Evolutionary conservation across 148 eudicot species (phyloP).

Genomic region (Cornus florida): DNA sequence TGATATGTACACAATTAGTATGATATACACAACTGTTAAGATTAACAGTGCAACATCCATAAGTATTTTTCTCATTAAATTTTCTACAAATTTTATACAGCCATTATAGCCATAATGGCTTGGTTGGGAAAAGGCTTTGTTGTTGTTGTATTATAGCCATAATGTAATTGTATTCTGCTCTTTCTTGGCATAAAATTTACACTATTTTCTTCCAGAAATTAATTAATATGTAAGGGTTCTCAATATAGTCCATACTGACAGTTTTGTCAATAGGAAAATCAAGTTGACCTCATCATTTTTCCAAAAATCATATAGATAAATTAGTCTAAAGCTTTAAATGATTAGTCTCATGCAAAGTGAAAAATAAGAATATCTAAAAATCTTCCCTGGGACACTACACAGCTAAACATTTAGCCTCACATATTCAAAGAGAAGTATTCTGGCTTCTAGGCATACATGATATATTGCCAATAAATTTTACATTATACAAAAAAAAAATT

Average conservation of each 20-base stretch:
- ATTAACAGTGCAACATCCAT: no score
- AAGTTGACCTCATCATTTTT: neutral
- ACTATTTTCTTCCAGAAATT: neutral
- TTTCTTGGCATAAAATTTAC: neutral
- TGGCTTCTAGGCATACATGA: neutral
- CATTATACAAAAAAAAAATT: neutral
- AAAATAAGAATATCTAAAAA: neutral
- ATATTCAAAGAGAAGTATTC: neutral
- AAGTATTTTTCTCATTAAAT: no score
- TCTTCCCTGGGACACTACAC: neutral
- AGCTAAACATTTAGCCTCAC: neutral
- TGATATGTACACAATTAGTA: no score
- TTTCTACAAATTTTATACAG: no score
- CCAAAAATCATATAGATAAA: neutral
- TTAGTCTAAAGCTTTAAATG: neutral
- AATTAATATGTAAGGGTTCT: neutral
- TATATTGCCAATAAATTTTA: neutral
- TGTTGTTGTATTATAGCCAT: neutral
- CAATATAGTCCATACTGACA: neutral
- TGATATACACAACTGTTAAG: no score
- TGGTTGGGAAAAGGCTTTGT: no score
- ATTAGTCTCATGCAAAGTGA: neutral
- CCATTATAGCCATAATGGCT: no score
- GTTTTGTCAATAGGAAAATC: neutral
- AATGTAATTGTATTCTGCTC: neutral